A percentile compares a stretch with the other conserved stretches of the same genome.
Conservation (phyloP, 2,329 filamentous ascomycete species). For the Chaetoscypha palmicola region DNA sequence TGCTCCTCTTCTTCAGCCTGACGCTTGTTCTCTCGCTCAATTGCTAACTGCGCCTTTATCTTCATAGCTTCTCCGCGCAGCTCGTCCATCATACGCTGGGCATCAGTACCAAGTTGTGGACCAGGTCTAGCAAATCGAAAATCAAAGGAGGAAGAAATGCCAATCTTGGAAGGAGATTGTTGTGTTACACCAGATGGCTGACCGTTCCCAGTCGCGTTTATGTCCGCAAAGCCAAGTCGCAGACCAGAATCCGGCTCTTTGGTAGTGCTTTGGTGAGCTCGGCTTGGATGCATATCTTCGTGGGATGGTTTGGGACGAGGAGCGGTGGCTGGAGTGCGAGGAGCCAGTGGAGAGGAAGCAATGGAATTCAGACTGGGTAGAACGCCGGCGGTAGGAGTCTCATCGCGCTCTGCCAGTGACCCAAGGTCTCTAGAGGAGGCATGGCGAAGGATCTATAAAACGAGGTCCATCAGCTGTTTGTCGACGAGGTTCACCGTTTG, state of each 20-base stretch:
- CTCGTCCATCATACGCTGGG: constrained; percentile 55
- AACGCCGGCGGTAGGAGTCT: constrained; percentile 17
- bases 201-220: constrained; percentile 38
- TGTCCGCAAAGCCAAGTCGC: constrained; percentile 73
- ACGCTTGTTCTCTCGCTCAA: constrained; percentile 47
- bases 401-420: constrained; percentile 28
- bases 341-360: constrained; percentile 22
- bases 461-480: no score
- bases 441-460: no score
- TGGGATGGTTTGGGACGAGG: constrained; percentile 62
- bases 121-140: constrained; percentile 55
- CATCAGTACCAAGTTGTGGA: constrained; percentile 52
- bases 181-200: constrained; percentile 40
- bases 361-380: constrained; percentile 21
- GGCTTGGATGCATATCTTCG: constrained; percentile 88
- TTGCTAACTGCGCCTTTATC: constrained; percentile 62
- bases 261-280: constrained; percentile 66
- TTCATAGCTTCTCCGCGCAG: constrained; percentile 64
- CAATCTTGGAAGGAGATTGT: constrained; percentile 57
- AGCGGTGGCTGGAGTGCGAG: constrained; percentile 54
- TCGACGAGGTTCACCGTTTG: no score
- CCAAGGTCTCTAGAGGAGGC: constrained; percentile 21
- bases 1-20: constrained; percentile 35
- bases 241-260: constrained; percentile 73
- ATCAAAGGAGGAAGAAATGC: constrained; percentile 53